Evolutionary conservation across 2,329 filamentous ascomycete genomes (phyloP).

Genomic region (Cordyceps farinosa): DNA sequence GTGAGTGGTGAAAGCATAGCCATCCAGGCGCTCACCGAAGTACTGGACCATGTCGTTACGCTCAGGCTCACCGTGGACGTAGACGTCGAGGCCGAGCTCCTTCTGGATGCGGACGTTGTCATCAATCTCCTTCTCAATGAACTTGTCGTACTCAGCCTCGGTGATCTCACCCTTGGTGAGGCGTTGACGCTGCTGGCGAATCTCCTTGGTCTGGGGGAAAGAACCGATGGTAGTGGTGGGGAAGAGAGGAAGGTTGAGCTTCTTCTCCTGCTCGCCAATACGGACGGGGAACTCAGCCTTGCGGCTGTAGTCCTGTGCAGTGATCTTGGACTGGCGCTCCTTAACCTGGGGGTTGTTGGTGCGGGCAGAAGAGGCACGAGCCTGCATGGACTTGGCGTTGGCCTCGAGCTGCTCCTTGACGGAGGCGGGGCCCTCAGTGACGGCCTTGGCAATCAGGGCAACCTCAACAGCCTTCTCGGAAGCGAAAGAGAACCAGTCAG

Average conservation of each 20-base stretch:
- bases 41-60: slow-evolving; percentile 99
- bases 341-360: slow-evolving; percentile 98
- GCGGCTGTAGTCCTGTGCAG: slow-evolving; percentile 81
- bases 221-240: slow-evolving; percentile 99
- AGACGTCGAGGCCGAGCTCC: slow-evolving; percentile 94
- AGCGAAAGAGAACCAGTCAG: slow-evolving; percentile 98
- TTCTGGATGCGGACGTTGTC: slow-evolving; percentile 96
- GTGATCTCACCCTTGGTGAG: slow-evolving; percentile 99
- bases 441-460: slow-evolving; percentile 91
- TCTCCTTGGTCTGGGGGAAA: slow-evolving; percentile 99
- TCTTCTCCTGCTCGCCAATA: slow-evolving; percentile 84
- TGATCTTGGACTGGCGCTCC: slow-evolving; percentile 89
- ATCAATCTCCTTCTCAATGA: slow-evolving; percentile 98
- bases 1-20: slow-evolving; percentile 98
- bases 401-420: slow-evolving; percentile 89
- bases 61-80: slow-evolving; percentile 98
- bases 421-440: slow-evolving; percentile 84
- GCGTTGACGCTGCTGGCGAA: slow-evolving; percentile 94
- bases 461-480: slow-evolving; percentile 91
- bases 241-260: slow-evolving; percentile 93
- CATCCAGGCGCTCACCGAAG: slow-evolving; percentile 95
- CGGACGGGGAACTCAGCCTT: slow-evolving; percentile 82
- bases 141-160: slow-evolving; percentile 88
- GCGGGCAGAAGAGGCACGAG: slow-evolving; percentile 85
- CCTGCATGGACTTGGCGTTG: slow-evolving; percentile 90